Evolutionary conservation across 2,329 filamentous ascomycete species (phyloP), one percentile per base, ranked within the genome.

Genomic region (Xylariaceae sp.): DNA sequence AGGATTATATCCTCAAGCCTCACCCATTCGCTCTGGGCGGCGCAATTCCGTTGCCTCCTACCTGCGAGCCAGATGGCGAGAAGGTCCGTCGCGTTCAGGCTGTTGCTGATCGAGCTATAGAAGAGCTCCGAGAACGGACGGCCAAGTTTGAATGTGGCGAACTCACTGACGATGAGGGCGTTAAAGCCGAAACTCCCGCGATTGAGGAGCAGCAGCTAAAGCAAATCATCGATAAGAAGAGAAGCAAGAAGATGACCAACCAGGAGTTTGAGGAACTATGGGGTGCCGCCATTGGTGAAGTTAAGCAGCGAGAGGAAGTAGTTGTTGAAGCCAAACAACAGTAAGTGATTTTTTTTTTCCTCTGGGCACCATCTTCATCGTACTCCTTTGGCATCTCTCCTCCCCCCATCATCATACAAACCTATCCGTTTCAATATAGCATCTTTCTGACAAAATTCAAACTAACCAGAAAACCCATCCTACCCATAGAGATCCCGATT

Each of bases 1-100:
- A 79, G 42, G 93, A 92, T 62, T 98, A 95, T 60, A 78, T 98
- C 37, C 75, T 93, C 29, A 86, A 86, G 59, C 80, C 83, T 1
- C 92, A 97, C 63, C 91, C 92, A 1, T 73, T 97, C 19, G 85
- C 90, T 0, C 64, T 96, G 0, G 83, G 84, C 39, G 91, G 93
- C 0, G 62, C 94, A 3, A 61, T 97, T 5, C 93, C 93, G 6
- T 71, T 98, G 7, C 83, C 91, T 5, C 92, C 94, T 2, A 91
- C 88, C 4, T 98, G 93, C 66, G 92, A 96, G 67, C 87, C 93
- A 0, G 94, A 98, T 65, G 90, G 90, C 49, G 89, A 94, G 60
- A 96, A 95, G 66, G 88, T 86, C 6, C 82, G 88, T 32, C 85
- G 87, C 16, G 86, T 97, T 39, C 88, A 92, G 59, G 81, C 85